Evolutionary conservation across 495 filamentous ascomycete species (phyloP).

Genomic region (Arthonia radiata): DNA sequence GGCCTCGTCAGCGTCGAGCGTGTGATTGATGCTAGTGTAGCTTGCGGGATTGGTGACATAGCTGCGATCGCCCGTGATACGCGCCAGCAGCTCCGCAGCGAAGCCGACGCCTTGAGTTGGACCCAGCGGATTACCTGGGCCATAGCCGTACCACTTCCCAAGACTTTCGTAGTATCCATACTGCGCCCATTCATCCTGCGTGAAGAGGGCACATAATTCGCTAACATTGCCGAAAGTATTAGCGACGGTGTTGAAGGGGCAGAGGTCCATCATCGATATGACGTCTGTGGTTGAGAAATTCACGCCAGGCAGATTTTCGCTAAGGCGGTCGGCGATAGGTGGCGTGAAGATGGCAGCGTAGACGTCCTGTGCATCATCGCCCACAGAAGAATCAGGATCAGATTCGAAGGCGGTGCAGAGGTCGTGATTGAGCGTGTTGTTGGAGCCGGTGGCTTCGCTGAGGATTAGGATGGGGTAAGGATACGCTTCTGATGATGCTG

Average conservation of each 20-base stretch:
- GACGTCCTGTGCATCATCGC: slow-evolving; percentile 19
- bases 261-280: slow-evolving; percentile 59
- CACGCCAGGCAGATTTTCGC: slow-evolving; percentile 31
- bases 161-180: slow-evolving; percentile 60
- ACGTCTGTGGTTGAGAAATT: slow-evolving; percentile 32
- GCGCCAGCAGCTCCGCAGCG: slow-evolving; percentile 62
- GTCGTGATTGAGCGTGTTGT: slow-evolving; percentile 56
- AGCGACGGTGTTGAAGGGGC: slow-evolving; percentile 55
- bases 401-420: slow-evolving; percentile 39
- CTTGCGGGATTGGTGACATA: slow-evolving; percentile 42
- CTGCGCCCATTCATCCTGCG: slow-evolving; percentile 34
- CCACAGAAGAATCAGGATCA: slow-evolving; percentile 20
- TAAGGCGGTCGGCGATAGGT: slow-evolving; percentile 35
- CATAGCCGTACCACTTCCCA: slow-evolving; percentile 59
- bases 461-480: slow-evolving; percentile 36
- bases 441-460: slow-evolving; percentile 31
- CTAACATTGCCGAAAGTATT: slow-evolving; percentile 20
- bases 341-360: slow-evolving; percentile 35
- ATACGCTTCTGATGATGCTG: slow-evolving; percentile 11
- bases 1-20: slow-evolving; percentile 30
- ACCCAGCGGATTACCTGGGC: slow-evolving; percentile 48
- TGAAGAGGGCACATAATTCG: slow-evolving; percentile 51
- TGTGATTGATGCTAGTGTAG: slow-evolving; percentile 43
- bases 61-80: slow-evolving; percentile 26
- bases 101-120: slow-evolving; percentile 66